phyloP scores from a whole-genome alignment of 306 rosid genomes.

The Pterocarpus santalinus region DNA sequence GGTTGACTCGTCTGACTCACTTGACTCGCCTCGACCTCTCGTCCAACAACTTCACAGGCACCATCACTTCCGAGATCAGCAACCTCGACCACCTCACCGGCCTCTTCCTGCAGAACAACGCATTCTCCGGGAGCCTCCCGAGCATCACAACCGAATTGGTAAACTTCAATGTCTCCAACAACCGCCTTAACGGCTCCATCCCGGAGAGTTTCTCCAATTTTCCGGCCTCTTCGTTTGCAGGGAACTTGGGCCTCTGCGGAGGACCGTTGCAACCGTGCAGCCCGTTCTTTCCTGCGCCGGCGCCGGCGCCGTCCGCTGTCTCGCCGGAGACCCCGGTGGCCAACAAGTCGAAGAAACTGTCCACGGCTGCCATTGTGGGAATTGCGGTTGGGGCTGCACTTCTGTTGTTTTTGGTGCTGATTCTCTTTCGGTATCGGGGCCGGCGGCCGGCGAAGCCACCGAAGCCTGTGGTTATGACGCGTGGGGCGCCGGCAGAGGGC shows the following conservation, averaged over 20 bases:
- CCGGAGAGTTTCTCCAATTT: slow-evolving; percentile 55
- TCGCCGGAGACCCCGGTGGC: slow-evolving; percentile 37
- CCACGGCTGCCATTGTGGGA: slow-evolving; percentile 66
- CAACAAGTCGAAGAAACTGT: slow-evolving; percentile 61
- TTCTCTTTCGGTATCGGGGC: slow-evolving; percentile 56
- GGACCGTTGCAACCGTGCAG: slow-evolving; percentile 59
- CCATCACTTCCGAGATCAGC: slow-evolving; percentile 66
- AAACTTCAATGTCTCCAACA: slow-evolving; percentile 64
- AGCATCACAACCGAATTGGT: slow-evolving; percentile 40
- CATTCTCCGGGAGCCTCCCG: slow-evolving; percentile 64
- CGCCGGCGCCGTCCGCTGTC: slow-evolving; percentile 51
- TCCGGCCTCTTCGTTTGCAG: slow-evolving; percentile 57
- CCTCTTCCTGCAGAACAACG: slow-evolving; percentile 60
- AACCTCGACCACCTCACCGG: slow-evolving; percentile 64
- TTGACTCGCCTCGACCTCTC: slow-evolving; percentile 66
- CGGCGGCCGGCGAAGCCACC: slow-evolving; percentile 47
- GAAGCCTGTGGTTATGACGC: slow-evolving; percentile 35
- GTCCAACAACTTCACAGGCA: slow-evolving; percentile 63
- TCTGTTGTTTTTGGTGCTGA: slow-evolving; percentile 47
- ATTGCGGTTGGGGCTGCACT: slow-evolving; percentile 56
- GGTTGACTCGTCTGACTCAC: slow-evolving; percentile 57
- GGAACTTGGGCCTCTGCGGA: slow-evolving; percentile 72
- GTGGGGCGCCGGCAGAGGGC: slow-evolving; percentile 50
- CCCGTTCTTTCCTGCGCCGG: slow-evolving; percentile 72
- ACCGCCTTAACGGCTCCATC: slow-evolving; percentile 77